These are phyloP conservation scores for Fusarium tanahbumbuense DNA, from an alignment of 2,329 filamentous ascomycete species.

Conservation along the genomic window DNA sequence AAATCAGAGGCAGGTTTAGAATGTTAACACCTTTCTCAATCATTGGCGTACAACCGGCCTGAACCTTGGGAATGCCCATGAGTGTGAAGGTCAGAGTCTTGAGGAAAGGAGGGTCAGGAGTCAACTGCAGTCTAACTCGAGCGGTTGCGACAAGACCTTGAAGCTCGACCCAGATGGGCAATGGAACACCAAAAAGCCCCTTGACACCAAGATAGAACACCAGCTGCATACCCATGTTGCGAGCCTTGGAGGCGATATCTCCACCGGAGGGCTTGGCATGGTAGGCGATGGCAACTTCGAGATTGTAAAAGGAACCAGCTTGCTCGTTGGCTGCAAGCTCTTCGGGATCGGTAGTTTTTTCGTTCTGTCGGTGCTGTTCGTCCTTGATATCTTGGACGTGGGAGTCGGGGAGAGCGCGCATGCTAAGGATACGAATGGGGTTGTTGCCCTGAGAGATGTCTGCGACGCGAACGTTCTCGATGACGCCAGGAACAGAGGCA, in stretches of 20 bases:
- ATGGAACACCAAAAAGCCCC: constrained; percentile 87
- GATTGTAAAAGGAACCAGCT: constrained; percentile 91
- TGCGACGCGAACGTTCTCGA: constrained; percentile 94
- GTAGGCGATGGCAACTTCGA: constrained; percentile 91
- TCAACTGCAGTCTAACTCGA: constrained; percentile 83
- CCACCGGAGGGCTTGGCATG: constrained; percentile 81
- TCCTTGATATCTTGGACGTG: constrained; percentile 86
- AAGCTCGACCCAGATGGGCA: constrained; percentile 92
- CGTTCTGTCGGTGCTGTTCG: constrained; percentile 80
- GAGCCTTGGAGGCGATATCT: constrained; percentile 81
- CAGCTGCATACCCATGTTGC: constrained; percentile 97
- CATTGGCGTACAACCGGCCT: constrained; percentile 92
- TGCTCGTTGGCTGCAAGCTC: constrained; percentile 90
- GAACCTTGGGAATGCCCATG: constrained; percentile 91
- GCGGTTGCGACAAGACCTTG: constrained; percentile 90
- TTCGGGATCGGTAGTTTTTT: constrained; percentile 84
- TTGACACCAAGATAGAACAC: constrained; percentile 93
- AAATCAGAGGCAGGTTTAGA: constrained; percentile 90
- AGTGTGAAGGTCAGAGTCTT: constrained; percentile 93
- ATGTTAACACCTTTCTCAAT: constrained; percentile 91
- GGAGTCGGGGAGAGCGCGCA: constrained; percentile 82
- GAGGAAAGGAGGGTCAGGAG: constrained; percentile 90
- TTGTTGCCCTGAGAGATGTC: constrained; percentile 96
- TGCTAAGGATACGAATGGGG: constrained; percentile 86
- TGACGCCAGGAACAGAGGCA: constrained; percentile 87